Base-by-base conservation (phyloP, 768 basidiomycete genomes). In the Suillus luteus region DNA sequence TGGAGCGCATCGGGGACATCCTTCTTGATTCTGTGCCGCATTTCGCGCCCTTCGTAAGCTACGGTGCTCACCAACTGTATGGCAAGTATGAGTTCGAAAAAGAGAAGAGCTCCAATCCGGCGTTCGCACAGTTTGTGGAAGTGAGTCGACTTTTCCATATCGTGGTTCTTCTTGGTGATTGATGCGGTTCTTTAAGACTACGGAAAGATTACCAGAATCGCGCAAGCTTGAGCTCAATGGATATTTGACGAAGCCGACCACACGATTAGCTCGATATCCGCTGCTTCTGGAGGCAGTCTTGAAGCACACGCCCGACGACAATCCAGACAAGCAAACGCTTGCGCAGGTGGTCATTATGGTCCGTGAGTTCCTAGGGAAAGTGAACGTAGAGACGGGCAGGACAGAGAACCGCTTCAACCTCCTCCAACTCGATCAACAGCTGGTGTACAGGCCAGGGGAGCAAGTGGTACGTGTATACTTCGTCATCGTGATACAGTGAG, bases 11-110 rank as follows among this genome's bases (percentile, higher is more conserved):
- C 62, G 94, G 94, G 0, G 97, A 99, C 76, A 87, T 99, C 64
- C 83, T 98, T 31, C 78, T 94, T 52, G 96, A 99, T 38, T 79
- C 84, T 24, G 92, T 96, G 2, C 92, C 93, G 1, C 84, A 90
- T 72, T 97, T 99, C 69, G 85, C 81, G 11, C 97, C 97, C 1
- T 99, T 98, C 71, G 95, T 99, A 55, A 87, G 86, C 40, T 99
- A 99, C 71, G 97, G 96, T 51, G 89, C 95, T 10, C 96, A 99
- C 73, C 97, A 99, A 76, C 80, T 98, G 62, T 98, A 96, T 72
- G 97, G 97, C 14, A 99, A 99, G 77, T 98, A 94, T 74, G 96
- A 98, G 78, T 99, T 99, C 75, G 97, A 99, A 81, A 96, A 93
- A 83, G 97, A 99, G 83, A 99, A 98, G 81, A 88, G 84, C 62